Percentiles rank a stretch among this genome's conserved stretches.
Conservation (phyloP, 2,329 filamentous ascomycete species). For the Diaporthe citrichinensis region DNA sequence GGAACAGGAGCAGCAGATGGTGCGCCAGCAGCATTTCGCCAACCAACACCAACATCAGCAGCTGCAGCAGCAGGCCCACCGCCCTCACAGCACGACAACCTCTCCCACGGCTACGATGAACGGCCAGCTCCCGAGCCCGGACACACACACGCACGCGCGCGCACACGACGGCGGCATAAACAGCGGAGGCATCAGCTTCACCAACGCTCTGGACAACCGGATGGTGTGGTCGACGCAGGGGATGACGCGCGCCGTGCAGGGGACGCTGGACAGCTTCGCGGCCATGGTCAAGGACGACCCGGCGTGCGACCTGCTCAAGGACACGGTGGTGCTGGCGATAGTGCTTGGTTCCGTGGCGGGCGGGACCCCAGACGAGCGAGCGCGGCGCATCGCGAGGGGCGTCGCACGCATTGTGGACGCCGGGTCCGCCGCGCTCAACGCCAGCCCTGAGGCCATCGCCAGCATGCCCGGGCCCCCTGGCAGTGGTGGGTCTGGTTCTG, state of each 20-base stretch:
- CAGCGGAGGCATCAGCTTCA: constrained; percentile 50
- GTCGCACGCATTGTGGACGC: constrained; percentile 60
- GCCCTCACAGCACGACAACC: not conserved
- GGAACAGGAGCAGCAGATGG: constrained; percentile 21
- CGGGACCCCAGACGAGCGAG: constrained; percentile 55
- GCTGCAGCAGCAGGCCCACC: not conserved
- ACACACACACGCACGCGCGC: constrained; percentile 9
- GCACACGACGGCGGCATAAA: constrained; percentile 41
- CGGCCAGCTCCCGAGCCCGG: constrained; percentile 38
- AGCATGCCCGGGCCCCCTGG: constrained; percentile 45
- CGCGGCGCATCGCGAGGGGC: constrained; percentile 58
- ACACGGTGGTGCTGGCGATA: constrained; percentile 63
- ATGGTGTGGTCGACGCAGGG: constrained; percentile 59
- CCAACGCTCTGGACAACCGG: constrained; percentile 52
- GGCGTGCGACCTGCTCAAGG: constrained; percentile 63
- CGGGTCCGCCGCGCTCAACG: constrained; percentile 60
- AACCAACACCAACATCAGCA: not conserved
- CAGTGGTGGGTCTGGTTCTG: not conserved
- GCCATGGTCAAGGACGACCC: constrained; percentile 57
- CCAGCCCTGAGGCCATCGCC: constrained; percentile 55
- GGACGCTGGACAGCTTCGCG: constrained; percentile 61
- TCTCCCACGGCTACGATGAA: constrained; percentile 17
- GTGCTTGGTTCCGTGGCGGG: constrained; percentile 62
- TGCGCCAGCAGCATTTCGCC: constrained; percentile 9
- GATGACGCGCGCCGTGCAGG: constrained; percentile 61